phyloP scores from a whole-genome alignment of 2,329 filamentous ascomycete species.

The Chrysosporium keratinophilum region DNA sequence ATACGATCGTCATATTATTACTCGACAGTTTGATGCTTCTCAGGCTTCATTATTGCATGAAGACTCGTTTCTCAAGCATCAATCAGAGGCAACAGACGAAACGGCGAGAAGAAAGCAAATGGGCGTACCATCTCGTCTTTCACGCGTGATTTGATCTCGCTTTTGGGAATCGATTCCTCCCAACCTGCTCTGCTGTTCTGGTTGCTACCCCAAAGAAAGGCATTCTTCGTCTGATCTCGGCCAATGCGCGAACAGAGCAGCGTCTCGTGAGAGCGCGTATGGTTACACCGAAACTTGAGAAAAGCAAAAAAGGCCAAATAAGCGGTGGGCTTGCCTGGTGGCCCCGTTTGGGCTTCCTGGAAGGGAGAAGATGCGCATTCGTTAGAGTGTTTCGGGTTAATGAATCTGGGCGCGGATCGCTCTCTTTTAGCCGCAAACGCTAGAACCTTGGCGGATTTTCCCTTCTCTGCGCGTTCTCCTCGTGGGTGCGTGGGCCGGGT shows the following conservation, averaged over 20 bases:
- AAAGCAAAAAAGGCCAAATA: not conserved
- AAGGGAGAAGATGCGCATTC: conserved; percentile 4
- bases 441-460: conserved; percentile 7
- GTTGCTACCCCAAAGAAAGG: not conserved
- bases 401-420: conserved; percentile 6
- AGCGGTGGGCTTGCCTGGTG: conserved; percentile 4
- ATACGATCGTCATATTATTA: conserved; percentile 11
- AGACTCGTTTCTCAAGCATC: not conserved
- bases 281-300: conserved; percentile 6
- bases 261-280: conserved; percentile 4
- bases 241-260: not conserved
- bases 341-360: not conserved
- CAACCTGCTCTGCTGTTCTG: no score
- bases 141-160: no score
- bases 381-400: conserved; percentile 8
- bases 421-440: not conserved
- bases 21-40: not conserved
- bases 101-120: no score
- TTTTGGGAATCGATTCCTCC: no score
- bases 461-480: not conserved
- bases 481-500: not conserved
- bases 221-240: not conserved
- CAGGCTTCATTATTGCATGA: not conserved
- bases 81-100: no score
- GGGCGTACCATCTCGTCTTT: no score